phyloP scores from a whole-genome alignment of 2,329 filamentous ascomycete genomes.

The Xylaria sp. region DNA sequence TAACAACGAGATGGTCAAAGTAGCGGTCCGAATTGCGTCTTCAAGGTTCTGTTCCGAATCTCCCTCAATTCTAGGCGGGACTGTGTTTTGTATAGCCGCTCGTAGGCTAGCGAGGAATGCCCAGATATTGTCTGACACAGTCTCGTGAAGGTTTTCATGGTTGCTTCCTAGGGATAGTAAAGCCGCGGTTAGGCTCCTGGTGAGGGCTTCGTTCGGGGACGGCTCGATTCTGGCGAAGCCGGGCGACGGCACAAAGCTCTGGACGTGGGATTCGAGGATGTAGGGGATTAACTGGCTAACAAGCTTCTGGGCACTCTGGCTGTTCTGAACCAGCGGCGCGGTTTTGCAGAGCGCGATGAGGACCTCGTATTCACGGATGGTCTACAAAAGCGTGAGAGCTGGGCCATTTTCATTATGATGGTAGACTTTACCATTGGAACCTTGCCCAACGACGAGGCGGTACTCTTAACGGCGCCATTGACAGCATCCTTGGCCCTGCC shows the following conservation, averaged over 20 bases:
- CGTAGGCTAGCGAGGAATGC: slow-evolving; percentile 78
- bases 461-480: slow-evolving; percentile 60
- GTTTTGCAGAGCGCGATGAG: slow-evolving; percentile 91
- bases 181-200: slow-evolving; percentile 80
- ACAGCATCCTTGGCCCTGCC: slow-evolving; percentile 55
- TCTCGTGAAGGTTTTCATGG: slow-evolving; percentile 74
- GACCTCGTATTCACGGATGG: slow-evolving; percentile 89
- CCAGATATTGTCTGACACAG: slow-evolving; percentile 73
- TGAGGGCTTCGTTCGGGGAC: slow-evolving; percentile 87
- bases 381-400: slow-evolving; percentile 60
- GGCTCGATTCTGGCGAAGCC: slow-evolving; percentile 85
- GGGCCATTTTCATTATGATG: background rate
- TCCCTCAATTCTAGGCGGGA: slow-evolving; percentile 63
- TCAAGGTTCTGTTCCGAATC: slow-evolving; percentile 69
- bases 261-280: slow-evolving; percentile 83
- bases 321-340: slow-evolving; percentile 76
- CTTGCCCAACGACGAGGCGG: slow-evolving; percentile 57
- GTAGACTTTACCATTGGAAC: slow-evolving; percentile 67
- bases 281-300: slow-evolving; percentile 84
- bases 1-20: slow-evolving; percentile 83
- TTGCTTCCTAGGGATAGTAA: slow-evolving; percentile 82
- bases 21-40: slow-evolving; percentile 75
- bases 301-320: slow-evolving; percentile 79
- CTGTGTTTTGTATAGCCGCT: slow-evolving; percentile 65
- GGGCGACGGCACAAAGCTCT: slow-evolving; percentile 81